These are phyloP conservation scores for Fermentozyma sake DNA, from an alignment of 1,139 yeast genomes.

Conservation along the genomic window DNA sequence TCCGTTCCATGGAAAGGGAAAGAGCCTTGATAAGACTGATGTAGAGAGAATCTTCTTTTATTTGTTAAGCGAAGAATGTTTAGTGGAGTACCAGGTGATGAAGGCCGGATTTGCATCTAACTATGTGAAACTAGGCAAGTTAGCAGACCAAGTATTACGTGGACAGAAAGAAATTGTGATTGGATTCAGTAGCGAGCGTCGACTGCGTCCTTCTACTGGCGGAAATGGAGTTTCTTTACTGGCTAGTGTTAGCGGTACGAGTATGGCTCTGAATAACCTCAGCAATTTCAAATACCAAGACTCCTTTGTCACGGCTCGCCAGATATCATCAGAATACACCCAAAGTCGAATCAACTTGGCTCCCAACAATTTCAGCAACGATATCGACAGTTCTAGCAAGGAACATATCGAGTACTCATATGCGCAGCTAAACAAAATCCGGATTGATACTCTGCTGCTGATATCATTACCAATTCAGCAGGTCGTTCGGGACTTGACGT, in stretches of 20 bases:
- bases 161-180: slow-evolving; percentile 42
- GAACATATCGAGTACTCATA: slow-evolving; percentile 36
- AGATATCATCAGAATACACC: slow-evolving; percentile 9
- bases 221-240: no score
- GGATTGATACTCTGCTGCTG: slow-evolving; percentile 42
- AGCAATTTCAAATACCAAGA: slow-evolving; percentile 16
- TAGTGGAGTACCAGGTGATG: slow-evolving; percentile 69
- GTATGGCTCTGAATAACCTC: slow-evolving; percentile 3
- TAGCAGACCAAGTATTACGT: slow-evolving; percentile 42
- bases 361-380: slow-evolving; percentile 9
- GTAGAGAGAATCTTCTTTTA: slow-evolving; percentile 81
- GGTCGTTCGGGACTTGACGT: slow-evolving; percentile 44
- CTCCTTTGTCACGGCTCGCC: slow-evolving; percentile 27
- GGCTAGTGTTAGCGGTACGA: not conserved
- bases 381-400: slow-evolving; percentile 11
- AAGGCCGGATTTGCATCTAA: slow-evolving; percentile 81
- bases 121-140: slow-evolving; percentile 59
- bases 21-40: slow-evolving; percentile 55
- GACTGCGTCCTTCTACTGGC: slow-evolving; percentile 4
- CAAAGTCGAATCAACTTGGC: slow-evolving; percentile 15
- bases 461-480: slow-evolving; percentile 35
- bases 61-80: slow-evolving; percentile 60
- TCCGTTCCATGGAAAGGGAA: slow-evolving; percentile 69
- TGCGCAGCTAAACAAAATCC: slow-evolving; percentile 39
- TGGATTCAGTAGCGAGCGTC: slow-evolving; percentile 18